These are phyloP conservation scores for Arthroderma uncinatum DNA, from an alignment of 2,329 filamentous ascomycete species.

Conservation along the genomic window DNA sequence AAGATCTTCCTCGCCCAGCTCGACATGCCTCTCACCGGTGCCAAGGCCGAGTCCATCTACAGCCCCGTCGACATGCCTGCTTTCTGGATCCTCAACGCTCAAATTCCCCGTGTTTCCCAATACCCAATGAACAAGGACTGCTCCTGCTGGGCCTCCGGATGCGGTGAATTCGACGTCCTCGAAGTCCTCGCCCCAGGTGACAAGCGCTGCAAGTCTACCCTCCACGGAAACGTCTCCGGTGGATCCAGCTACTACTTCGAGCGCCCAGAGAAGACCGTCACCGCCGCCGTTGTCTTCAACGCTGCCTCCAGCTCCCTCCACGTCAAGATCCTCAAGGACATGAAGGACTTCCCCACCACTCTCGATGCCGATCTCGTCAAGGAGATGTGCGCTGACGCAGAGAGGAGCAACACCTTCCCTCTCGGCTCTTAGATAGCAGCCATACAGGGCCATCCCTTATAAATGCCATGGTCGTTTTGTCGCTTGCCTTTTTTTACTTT, in stretches of 20 bases:
- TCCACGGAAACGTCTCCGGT: constrained; percentile 48
- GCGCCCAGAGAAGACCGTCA: constrained; percentile 52
- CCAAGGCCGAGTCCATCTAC: constrained; percentile 45
- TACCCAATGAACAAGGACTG: constrained; percentile 49
- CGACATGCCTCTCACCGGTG: constrained; percentile 54
- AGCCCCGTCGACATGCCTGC: constrained; percentile 69
- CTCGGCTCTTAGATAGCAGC: constrained; percentile 7
- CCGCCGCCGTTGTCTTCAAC: constrained; percentile 53
- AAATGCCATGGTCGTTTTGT: not conserved
- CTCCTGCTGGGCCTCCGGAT: constrained; percentile 60
- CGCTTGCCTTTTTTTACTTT: not conserved
- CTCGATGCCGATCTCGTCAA: constrained; percentile 10
- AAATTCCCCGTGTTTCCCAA: constrained; percentile 58
- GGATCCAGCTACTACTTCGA: constrained; percentile 62
- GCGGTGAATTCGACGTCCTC: constrained; percentile 66
- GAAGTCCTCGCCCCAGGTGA: constrained; percentile 58
- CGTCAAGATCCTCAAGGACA: constrained; percentile 44
- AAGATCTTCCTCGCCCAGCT: constrained; percentile 68
- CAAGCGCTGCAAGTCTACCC: constrained; percentile 56
- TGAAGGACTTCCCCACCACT: constrained; percentile 16
- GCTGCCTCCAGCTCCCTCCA: constrained; percentile 41
- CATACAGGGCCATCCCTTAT: not conserved
- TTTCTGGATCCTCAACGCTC: constrained; percentile 64
- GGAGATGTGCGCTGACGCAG: constrained; percentile 8
- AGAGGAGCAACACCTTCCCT: constrained; percentile 12